phyloP scores from a whole-genome alignment of 1,139 yeast genomes.

The Lizanozyma gosingica region DNA sequence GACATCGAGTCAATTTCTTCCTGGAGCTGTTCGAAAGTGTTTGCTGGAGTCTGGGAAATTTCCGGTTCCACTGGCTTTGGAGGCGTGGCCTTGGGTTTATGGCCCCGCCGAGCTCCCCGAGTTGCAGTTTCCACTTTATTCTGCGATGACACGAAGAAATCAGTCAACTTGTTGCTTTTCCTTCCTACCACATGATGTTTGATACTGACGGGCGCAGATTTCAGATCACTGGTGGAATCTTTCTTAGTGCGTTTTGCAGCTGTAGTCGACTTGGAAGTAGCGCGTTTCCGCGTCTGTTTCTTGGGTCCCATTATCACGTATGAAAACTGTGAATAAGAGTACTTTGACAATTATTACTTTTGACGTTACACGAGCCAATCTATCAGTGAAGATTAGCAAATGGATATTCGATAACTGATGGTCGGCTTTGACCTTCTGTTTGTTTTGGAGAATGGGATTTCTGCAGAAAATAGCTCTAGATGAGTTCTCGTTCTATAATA shows the following conservation, averaged over 20 bases:
- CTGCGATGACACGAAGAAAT: background rate
- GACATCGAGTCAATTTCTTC: background rate
- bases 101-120: background rate
- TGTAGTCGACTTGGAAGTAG: background rate
- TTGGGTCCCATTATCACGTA: background rate
- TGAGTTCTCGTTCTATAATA: too few relatives aligned
- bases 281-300: background rate
- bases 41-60: background rate
- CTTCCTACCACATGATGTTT: background rate
- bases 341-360: too few relatives aligned
- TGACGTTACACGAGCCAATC: too few relatives aligned
- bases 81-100: background rate
- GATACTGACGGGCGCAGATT: background rate
- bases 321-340: too few relatives aligned
- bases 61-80: background rate
- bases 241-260: background rate
- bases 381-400: too few relatives aligned
- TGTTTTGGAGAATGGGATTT: too few relatives aligned
- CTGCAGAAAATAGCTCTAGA: too few relatives aligned
- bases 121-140: background rate
- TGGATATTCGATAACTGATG: too few relatives aligned
- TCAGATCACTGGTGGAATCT: background rate
- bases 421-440: too few relatives aligned
- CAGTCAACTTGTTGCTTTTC: background rate
- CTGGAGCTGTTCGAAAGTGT: background rate